Conservation (phyloP, 2,329 filamentous ascomycete genomes). For the Ambrosiella beaveri region DNA sequence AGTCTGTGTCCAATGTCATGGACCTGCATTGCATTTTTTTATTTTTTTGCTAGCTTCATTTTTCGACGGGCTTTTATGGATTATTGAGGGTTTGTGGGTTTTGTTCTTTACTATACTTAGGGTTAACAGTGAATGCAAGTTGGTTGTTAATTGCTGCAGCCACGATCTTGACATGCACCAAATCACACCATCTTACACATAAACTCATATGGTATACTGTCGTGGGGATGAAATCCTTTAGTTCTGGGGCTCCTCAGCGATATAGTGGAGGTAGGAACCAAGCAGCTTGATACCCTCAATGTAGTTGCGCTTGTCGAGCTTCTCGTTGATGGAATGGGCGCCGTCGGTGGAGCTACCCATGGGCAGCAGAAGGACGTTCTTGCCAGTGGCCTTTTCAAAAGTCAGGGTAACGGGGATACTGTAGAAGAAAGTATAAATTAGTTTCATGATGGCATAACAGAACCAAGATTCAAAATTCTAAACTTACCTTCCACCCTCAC, state of each 20-base stretch:
- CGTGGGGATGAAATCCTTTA: conserved; percentile 15
- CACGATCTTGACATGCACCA: neutral
- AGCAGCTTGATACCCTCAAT: conserved; percentile 95
- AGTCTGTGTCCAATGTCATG: too few relatives aligned
- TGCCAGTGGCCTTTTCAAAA: conserved; percentile 92
- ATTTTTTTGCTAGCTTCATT: too few relatives aligned
- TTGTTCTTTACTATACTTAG: too few relatives aligned
- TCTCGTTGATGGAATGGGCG: conserved; percentile 96
- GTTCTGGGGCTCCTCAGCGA: conserved; percentile 63
- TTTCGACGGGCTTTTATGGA: too few relatives aligned
- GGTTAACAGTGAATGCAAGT: too few relatives aligned
- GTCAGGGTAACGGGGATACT: conserved; percentile 94
- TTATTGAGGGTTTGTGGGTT: too few relatives aligned
- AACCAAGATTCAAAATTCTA: neutral
- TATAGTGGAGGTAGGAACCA: conserved; percentile 89
- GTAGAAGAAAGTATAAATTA: neutral
- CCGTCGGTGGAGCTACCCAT: conserved; percentile 97
- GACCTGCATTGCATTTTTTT: too few relatives aligned
- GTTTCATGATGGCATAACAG: neutral
- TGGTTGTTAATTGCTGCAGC: too few relatives aligned
- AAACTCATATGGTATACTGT: neutral
- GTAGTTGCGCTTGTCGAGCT: conserved; percentile 91
- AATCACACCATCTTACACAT: neutral
- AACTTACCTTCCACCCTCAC: conserved; percentile 73
- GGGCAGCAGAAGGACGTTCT: conserved; percentile 87